Base-by-base conservation (phyloP, 495 filamentous ascomycete species). In the Penicillium desertorum region DNA sequence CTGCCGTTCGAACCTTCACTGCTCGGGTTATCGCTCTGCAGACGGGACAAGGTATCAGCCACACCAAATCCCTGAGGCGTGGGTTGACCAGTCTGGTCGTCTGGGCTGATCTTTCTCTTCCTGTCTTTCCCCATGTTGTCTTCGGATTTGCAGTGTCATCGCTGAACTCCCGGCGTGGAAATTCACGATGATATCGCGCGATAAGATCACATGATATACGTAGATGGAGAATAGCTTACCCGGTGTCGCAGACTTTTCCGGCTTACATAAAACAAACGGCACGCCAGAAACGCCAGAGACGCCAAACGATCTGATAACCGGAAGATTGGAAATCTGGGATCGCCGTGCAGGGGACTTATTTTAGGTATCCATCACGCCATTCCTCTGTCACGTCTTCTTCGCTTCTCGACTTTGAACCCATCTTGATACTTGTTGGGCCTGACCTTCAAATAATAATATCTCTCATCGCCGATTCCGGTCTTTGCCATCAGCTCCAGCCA, bases 101-200 rank as follows among this genome's bases (percentile, higher is more conserved):
- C 67, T 27, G 66, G 61, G 45, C 69, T 60, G 56, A 68, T 69
- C 63, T 78, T 78, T 55, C 73, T 70, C 54, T 76, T 77, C 50
- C 56, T 64, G 5, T 62, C 57, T 44, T 56, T 53, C 3, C 51
- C 53, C 66, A 75, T 73, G 9, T 53, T 54, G 34, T 16, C 34
- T 16, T n/a, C 5, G 9, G 25, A 20, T 22, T 11, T 32, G 27
- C 47, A 44, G 22, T 27, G 41, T 16, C 16, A n/a, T 39, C 30
- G 32, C 11, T n/a, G 22, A 16, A 25, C 9, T 51, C 29, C 36
- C 14, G 19, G 1, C 30, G 12, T 30, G 16, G 45, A 52, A 63
- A 51, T 56, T 53, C 54, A 20, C 58, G 63, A 42, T 30, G 62
- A 65, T 63, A 61, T 29, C 23, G 23, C 3, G 27, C 51, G 51